phyloP scores from a whole-genome alignment of 2,329 filamentous ascomycete species.

The Monosporascus sp. region DNA sequence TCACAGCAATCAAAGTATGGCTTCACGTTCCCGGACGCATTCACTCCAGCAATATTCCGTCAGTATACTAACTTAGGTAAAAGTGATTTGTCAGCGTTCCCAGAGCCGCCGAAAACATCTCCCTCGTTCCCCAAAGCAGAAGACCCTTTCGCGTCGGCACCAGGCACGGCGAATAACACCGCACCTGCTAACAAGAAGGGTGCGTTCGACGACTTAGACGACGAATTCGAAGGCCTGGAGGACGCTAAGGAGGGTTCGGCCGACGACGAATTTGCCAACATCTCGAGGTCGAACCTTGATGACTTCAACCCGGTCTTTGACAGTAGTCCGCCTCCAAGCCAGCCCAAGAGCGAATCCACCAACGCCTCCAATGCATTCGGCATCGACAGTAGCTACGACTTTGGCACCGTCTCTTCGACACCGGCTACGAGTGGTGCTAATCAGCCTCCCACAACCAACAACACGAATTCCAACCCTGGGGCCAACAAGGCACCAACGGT shows the following conservation, averaged over 20 bases:
- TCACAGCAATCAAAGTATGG: slow-evolving; percentile 27
- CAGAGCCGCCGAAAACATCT: slow-evolving; percentile 30
- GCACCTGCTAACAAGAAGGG: slow-evolving; percentile 38
- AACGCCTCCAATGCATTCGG: slow-evolving; percentile 39
- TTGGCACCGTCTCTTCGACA: slow-evolving; percentile 41
- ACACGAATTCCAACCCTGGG: slow-evolving; percentile 27
- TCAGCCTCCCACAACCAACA: slow-evolving; percentile 31
- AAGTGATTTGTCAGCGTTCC: slow-evolving; percentile 25
- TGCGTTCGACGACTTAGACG: slow-evolving; percentile 71
- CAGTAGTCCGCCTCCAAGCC: slow-evolving; percentile 55
- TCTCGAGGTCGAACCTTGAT: slow-evolving; percentile 65
- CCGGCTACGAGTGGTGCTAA: slow-evolving; percentile 26
- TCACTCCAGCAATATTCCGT: background rate
- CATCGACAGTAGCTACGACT: slow-evolving; percentile 56
- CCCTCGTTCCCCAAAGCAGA: slow-evolving; percentile 27
- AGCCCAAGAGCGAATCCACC: slow-evolving; percentile 48
- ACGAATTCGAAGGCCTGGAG: slow-evolving; percentile 76
- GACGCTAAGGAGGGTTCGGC: slow-evolving; percentile 77
- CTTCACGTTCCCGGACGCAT: slow-evolving; percentile 6
- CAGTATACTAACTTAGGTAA: slow-evolving; percentile 17
- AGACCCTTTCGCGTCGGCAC: slow-evolving; percentile 32
- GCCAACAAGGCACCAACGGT: slow-evolving; percentile 34
- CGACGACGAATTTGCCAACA: slow-evolving; percentile 74
- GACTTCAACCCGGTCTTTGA: slow-evolving; percentile 83
- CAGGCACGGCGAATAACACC: slow-evolving; percentile 28